phyloP scores from a whole-genome alignment of 2,329 filamentous ascomycete genomes.

The Chalara sp. region DNA sequence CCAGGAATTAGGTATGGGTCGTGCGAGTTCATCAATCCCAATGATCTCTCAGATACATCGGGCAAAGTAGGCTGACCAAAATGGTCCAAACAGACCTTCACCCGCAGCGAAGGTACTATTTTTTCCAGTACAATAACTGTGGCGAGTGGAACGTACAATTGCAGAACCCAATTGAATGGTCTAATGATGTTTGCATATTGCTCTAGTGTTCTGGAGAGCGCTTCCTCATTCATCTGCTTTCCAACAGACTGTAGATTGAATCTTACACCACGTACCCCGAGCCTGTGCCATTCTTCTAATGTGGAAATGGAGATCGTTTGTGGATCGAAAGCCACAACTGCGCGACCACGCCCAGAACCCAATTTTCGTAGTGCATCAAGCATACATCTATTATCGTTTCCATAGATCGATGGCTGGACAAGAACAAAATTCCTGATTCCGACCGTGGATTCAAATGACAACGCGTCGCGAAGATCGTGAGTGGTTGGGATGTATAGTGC shows the following conservation, averaged over 20 bases:
- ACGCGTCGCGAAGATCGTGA: conserved; percentile 44
- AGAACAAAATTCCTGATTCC: conserved; percentile 42
- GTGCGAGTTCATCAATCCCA: neutral
- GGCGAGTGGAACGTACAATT: conserved; percentile 49
- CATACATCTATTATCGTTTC: conserved; percentile 51
- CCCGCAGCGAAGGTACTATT: conserved; percentile 40
- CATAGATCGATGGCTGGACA: conserved; percentile 57
- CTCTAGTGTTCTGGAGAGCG: conserved; percentile 44
- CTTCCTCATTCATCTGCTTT: conserved; percentile 9
- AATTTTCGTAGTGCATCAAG: conserved; percentile 45
- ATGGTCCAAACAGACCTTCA: conserved; percentile 53
- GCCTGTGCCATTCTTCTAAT: conserved; percentile 44
- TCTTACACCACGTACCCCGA: conserved; percentile 54
- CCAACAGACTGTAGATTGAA: conserved; percentile 51
- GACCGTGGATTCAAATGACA: conserved; percentile 42
- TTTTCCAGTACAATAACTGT: conserved; percentile 41
- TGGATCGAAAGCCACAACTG: conserved; percentile 50
- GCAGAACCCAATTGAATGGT: conserved; percentile 48
- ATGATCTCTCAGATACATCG: conserved; percentile 6
- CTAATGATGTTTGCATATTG: conserved; percentile 43
- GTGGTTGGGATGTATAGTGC: conserved; percentile 45
- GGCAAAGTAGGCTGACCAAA: conserved; percentile 43
- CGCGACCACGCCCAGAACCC: conserved; percentile 42
- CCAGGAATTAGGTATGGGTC: conserved; percentile 40
- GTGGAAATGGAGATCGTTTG: conserved; percentile 28